Evolutionary conservation across 148 eudicot genomes (phyloP).

Genomic region (Rhododendron griersonianum): DNA sequence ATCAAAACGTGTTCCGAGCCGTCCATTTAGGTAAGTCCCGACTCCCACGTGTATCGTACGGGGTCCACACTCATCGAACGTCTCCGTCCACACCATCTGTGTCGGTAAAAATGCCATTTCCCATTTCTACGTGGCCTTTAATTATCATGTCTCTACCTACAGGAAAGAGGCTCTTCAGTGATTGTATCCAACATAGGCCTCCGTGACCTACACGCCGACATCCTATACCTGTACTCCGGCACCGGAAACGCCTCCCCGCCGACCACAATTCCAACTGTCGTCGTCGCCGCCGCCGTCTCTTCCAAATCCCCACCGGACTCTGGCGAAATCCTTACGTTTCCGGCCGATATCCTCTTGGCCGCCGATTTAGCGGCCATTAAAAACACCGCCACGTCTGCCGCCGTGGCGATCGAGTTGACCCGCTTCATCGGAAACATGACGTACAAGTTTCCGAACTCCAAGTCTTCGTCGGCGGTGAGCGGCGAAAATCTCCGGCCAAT

Average conservation of each 20-base stretch:
- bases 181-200: conserved; percentile 39
- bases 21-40: background rate
- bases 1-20: too few species aligned
- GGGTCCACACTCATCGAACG: too few species aligned
- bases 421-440: conserved; percentile 45
- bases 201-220: conserved; percentile 27
- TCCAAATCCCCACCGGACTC: background rate
- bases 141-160: background rate
- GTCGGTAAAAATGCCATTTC: background rate
- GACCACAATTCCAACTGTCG: background rate
- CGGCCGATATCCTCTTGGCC: conserved; percentile 15
- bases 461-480: conserved; percentile 38
- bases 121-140: conserved; percentile 3
- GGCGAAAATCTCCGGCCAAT: conserved; percentile 32
- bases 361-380: conserved; percentile 20
- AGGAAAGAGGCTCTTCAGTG: conserved; percentile 26
- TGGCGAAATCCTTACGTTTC: conserved; percentile 14
- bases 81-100: background rate
- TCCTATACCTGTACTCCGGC: conserved; percentile 23
- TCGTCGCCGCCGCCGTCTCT: background rate
- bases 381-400: conserved; percentile 27
- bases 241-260: conserved; percentile 12
- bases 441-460: conserved; percentile 37
- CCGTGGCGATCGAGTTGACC: conserved; percentile 30
- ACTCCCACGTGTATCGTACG: background rate